phyloP scores from a whole-genome alignment of 495 filamentous ascomycete genomes.

The Neurospora pannonica region DNA sequence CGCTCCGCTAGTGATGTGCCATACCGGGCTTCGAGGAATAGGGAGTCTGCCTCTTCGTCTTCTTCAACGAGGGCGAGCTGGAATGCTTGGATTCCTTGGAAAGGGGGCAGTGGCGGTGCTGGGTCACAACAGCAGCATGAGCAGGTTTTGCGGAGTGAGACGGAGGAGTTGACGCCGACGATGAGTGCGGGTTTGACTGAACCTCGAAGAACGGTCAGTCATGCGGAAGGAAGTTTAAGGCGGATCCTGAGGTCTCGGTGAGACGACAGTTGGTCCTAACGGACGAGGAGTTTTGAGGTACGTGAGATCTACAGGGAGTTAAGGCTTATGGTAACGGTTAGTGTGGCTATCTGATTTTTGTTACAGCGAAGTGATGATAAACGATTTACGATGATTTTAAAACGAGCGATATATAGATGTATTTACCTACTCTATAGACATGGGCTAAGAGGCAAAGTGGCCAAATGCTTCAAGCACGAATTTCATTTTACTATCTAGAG shows the following conservation, averaged over 20 bases:
- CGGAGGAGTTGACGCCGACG: background rate
- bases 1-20: background rate
- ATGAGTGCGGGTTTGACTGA: background rate
- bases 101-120: background rate
- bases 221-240: background rate
- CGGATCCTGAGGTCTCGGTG: background rate
- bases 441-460: background rate
- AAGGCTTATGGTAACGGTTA: background rate
- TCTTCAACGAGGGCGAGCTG: background rate
- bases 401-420: background rate
- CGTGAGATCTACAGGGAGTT: background rate
- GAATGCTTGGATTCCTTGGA: background rate
- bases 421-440: background rate
- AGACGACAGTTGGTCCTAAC: background rate
- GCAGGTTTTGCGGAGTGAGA: background rate
- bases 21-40: background rate
- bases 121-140: background rate
- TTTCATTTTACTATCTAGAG: background rate
- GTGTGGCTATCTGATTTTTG: background rate
- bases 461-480: background rate
- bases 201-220: background rate
- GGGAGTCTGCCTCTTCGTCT: background rate
- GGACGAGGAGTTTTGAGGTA: background rate
- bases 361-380: background rate
- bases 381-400: background rate